phyloP scores from a whole-genome alignment of 2,329 filamentous ascomycete genomes.

The Penicillium janthinellum region DNA sequence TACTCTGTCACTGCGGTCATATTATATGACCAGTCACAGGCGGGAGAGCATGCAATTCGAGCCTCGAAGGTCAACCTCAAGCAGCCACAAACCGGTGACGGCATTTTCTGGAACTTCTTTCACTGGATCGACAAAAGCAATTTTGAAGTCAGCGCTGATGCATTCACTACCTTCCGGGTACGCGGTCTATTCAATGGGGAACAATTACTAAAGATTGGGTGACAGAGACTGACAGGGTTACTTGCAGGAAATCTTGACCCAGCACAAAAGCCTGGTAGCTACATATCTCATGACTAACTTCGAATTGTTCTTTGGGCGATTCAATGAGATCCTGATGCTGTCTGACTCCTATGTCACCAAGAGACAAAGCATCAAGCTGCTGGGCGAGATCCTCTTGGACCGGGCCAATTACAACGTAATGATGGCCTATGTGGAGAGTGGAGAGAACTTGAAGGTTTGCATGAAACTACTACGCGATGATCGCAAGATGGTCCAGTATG shows the following conservation, averaged over 20 bases:
- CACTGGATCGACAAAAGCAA: constrained; percentile 95
- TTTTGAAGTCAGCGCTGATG: constrained; percentile 95
- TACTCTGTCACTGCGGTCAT: constrained; percentile 89
- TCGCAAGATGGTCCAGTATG: constrained; percentile 98
- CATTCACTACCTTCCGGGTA: constrained; percentile 95
- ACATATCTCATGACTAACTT: constrained; percentile 89
- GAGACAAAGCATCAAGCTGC: constrained; percentile 93
- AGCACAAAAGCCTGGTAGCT: constrained; percentile 88
- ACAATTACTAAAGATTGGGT: background rate
- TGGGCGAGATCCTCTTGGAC: constrained; percentile 92
- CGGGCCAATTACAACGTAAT: constrained; percentile 97
- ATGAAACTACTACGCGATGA: constrained; percentile 97
- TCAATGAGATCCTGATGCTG: constrained; percentile 84
- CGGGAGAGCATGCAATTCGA: constrained; percentile 73
- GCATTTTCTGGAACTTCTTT: constrained; percentile 96
- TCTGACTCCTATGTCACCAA: constrained; percentile 98
- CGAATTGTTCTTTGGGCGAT: constrained; percentile 86
- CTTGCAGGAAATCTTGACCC: constrained; percentile 81
- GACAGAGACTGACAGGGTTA: background rate
- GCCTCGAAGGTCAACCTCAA: constrained; percentile 77
- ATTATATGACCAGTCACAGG: constrained; percentile 83
- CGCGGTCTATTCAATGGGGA: constrained; percentile 26
- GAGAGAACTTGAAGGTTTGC: constrained; percentile 94
- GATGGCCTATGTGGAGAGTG: constrained; percentile 93
- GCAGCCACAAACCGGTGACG: constrained; percentile 72